These are phyloP conservation scores for Penicillium soppii DNA, from an alignment of 495 filamentous ascomycete species.

Conservation along the genomic window DNA sequence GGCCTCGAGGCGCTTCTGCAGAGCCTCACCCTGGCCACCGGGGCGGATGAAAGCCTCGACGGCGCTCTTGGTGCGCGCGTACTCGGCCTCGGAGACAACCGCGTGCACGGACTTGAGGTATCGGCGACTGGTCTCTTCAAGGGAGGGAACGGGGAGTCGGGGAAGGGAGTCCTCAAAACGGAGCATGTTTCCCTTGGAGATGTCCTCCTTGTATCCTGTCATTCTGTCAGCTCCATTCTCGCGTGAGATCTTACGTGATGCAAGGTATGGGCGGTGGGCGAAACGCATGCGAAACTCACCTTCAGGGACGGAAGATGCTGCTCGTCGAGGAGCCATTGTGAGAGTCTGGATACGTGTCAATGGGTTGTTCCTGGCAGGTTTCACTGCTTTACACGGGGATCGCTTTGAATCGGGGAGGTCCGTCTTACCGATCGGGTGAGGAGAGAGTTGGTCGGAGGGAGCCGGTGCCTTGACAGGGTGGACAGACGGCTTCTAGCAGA, in stretches of 20 bases:
- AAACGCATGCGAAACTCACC: slow-evolving; percentile 39
- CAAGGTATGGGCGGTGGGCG: not conserved
- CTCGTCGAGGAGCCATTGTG: slow-evolving; percentile 44
- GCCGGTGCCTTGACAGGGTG: slow-evolving; percentile 41
- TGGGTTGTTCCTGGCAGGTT: not conserved
- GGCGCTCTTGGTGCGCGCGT: slow-evolving; percentile 72
- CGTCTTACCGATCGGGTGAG: slow-evolving; percentile 41
- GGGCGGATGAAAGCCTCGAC: slow-evolving; percentile 81
- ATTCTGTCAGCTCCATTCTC: slow-evolving; percentile 2
- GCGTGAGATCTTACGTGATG: not conserved
- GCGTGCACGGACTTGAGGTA: slow-evolving; percentile 94
- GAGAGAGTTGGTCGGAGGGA: slow-evolving; percentile 40
- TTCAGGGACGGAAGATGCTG: slow-evolving; percentile 49
- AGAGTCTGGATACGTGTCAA: slow-evolving; percentile 30
- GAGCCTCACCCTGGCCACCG: slow-evolving; percentile 74
- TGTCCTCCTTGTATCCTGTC: slow-evolving; percentile 87
- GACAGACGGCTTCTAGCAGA: slow-evolving; percentile 48
- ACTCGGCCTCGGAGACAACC: slow-evolving; percentile 70
- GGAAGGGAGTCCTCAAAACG: slow-evolving; percentile 96
- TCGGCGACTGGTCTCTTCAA: slow-evolving; percentile 87
- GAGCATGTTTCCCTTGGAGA: slow-evolving; percentile 87
- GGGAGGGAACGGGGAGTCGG: slow-evolving; percentile 82
- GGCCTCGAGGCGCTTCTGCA: slow-evolving; percentile 85
- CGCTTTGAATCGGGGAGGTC: slow-evolving; percentile 7
- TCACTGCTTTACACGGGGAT: not conserved